Evolutionary conservation across 2,329 filamentous ascomycete genomes (phyloP).

Genomic region (Sporothrix curviconia): DNA sequence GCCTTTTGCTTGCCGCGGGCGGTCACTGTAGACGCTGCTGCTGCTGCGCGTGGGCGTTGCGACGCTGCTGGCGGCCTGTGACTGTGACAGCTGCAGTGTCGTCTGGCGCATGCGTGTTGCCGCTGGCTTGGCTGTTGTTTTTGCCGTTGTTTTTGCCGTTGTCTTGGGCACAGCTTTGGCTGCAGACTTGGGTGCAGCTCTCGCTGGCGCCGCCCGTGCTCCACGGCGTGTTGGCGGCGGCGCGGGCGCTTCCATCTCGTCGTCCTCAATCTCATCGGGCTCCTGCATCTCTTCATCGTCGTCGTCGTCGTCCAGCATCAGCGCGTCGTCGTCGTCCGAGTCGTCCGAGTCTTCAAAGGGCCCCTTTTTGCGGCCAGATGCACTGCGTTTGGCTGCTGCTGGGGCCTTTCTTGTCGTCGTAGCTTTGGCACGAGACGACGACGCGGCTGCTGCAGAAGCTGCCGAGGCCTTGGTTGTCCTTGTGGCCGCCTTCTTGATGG

Average conservation of each 20-base stretch:
- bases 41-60: not conserved
- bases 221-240: conserved; percentile 26
- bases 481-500: conserved; percentile 27
- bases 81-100: conserved; percentile 16
- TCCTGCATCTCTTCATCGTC: conserved; percentile 26
- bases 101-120: conserved; percentile 14
- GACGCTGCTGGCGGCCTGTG: not conserved
- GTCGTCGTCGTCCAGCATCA: conserved; percentile 49
- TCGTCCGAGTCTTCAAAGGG: conserved; percentile 32
- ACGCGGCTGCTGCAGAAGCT: no score
- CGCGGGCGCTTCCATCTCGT: conserved; percentile 27
- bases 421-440: no score
- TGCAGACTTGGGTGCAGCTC: not conserved
- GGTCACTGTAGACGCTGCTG: not conserved
- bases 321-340: conserved; percentile 40
- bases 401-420: conserved; percentile 31
- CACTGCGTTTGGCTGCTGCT: conserved; percentile 32
- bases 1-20: not conserved
- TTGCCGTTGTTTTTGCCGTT: not conserved
- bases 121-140: not conserved
- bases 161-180: not conserved
- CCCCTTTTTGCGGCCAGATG: conserved; percentile 38
- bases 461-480: conserved; percentile 24
- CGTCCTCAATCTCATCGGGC: conserved; percentile 9
- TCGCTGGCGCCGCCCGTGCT: not conserved